A percentile compares a stretch with the other conserved stretches of the same genome.
Evolutionary conservation across 2,329 filamentous ascomycete genomes (phyloP).

Genomic region (Neophaeococcomyces aloes): DNA sequence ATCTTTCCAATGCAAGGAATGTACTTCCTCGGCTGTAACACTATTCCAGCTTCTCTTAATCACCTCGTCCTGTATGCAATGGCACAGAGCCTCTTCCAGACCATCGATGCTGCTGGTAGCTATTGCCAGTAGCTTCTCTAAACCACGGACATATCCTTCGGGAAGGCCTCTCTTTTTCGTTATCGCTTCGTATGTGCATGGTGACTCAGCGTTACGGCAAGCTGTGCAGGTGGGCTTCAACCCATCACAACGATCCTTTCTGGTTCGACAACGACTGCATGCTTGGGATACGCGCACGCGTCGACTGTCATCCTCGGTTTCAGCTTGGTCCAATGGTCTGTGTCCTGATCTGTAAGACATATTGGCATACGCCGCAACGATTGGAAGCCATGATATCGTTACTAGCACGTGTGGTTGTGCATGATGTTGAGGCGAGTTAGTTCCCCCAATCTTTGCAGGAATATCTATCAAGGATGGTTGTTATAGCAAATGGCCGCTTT

Average conservation of each 20-base stretch:
- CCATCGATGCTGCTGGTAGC: conserved; percentile 36
- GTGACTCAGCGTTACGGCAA: conserved; percentile 30
- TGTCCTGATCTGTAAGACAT: not conserved
- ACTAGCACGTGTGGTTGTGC: not conserved
- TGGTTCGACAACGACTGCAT: conserved; percentile 35
- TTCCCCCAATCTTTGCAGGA: no score
- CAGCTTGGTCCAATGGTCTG: conserved; percentile 20
- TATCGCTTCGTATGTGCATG: conserved; percentile 35
- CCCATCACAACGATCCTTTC: conserved; percentile 33
- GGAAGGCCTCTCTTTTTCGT: conserved; percentile 37
- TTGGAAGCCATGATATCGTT: not conserved
- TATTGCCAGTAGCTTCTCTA: conserved; percentile 38
- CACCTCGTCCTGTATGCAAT: conserved; percentile 26
- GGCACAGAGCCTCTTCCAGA: conserved; percentile 33
- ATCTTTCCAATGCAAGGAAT: conserved; percentile 34
- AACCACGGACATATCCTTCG: conserved; percentile 37
- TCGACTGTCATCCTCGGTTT: conserved; percentile 31
- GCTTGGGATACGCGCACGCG: conserved; percentile 38
- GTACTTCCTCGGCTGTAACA: conserved; percentile 31
- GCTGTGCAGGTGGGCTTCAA: conserved; percentile 33
- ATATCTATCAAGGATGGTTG: no score
- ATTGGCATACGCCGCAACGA: not conserved
- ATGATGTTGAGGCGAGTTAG: no score
- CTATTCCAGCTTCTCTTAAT: conserved; percentile 33
- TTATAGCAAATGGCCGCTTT: no score